These are phyloP conservation scores for Alternaria viburni DNA, from an alignment of 2,329 filamentous ascomycete species.

Conservation along the genomic window DNA sequence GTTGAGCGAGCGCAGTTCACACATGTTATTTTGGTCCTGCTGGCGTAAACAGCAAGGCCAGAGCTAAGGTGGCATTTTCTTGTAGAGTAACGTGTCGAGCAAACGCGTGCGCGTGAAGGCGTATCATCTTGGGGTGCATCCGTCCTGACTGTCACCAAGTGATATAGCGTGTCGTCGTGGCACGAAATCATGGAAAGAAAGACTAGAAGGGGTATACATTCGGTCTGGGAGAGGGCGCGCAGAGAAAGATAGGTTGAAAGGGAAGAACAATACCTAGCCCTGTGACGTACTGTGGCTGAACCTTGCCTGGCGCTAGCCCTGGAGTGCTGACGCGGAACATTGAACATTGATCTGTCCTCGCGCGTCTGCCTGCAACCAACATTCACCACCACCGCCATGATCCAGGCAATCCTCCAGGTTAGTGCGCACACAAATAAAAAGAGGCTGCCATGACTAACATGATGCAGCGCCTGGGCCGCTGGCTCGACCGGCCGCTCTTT, in stretches of 20 bases:
- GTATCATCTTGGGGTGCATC: neutral
- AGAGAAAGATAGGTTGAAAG: neutral
- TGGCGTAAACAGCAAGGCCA: neutral
- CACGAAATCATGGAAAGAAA: neutral
- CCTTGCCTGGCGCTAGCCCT: slow-evolving; percentile 14
- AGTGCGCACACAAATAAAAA: neutral
- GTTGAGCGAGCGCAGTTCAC: neutral
- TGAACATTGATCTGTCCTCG: slow-evolving; percentile 30
- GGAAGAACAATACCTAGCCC: neutral
- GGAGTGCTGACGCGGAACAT: slow-evolving; percentile 3
- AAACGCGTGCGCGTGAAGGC: neutral
- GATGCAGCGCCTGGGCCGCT: slow-evolving; percentile 71
- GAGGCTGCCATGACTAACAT: slow-evolving; percentile 17
- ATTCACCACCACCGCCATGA: slow-evolving; percentile 35
- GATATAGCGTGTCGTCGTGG: neutral
- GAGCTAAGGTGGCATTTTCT: neutral
- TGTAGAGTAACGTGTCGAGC: neutral
- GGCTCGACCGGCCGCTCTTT: slow-evolving; percentile 89
- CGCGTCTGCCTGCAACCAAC: slow-evolving; percentile 14
- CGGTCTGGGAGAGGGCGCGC: neutral
- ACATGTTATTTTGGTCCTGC: neutral
- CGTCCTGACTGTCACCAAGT: too few relatives aligned
- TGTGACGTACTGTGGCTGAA: slow-evolving; percentile 1
- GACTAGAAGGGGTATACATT: neutral
- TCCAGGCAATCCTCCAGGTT: slow-evolving; percentile 47